Conservation (phyloP, 495 filamentous ascomycete species). For the Penicillium canescens region DNA sequence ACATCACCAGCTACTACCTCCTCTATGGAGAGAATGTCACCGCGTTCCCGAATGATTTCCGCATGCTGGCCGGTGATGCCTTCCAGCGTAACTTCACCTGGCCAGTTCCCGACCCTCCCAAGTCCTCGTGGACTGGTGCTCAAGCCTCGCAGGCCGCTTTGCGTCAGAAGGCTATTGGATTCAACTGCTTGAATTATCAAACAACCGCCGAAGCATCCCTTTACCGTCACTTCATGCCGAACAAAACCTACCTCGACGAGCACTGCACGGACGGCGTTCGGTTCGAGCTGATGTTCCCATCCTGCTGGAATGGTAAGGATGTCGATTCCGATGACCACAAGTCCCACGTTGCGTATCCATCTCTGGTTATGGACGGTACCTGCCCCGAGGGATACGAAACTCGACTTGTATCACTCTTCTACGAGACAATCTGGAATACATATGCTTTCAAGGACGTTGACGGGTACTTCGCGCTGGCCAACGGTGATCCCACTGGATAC, state of each 20-base stretch:
- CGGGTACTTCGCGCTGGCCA: constrained; percentile 78
- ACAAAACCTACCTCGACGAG: constrained; percentile 73
- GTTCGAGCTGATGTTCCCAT: constrained; percentile 85
- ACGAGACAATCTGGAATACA: constrained; percentile 85
- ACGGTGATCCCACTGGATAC: constrained; percentile 79
- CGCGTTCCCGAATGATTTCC: constrained; percentile 78
- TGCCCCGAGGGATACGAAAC: constrained; percentile 74
- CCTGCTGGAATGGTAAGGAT: constrained; percentile 84
- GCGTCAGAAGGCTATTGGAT: constrained; percentile 80
- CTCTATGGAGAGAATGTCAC: constrained; percentile 62
- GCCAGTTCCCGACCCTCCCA: constrained; percentile 68
- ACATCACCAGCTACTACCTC: constrained; percentile 66
- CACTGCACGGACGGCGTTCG: constrained; percentile 77
- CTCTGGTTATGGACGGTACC: constrained; percentile 68
- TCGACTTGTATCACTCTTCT: constrained; percentile 75
- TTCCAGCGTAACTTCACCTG: constrained; percentile 69
- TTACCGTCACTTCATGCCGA: constrained; percentile 77
- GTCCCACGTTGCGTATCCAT: constrained; percentile 76
- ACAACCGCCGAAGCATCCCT: constrained; percentile 63
- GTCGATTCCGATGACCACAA: constrained; percentile 61
- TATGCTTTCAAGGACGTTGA: constrained; percentile 61
- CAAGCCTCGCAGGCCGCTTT: constrained; percentile 66
- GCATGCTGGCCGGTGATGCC: constrained; percentile 81
- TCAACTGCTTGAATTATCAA: constrained; percentile 86
- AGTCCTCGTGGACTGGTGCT: constrained; percentile 63